These are phyloP conservation scores for Immersiella caudata DNA, from an alignment of 495 filamentous ascomycete genomes.

Conservation along the genomic window DNA sequence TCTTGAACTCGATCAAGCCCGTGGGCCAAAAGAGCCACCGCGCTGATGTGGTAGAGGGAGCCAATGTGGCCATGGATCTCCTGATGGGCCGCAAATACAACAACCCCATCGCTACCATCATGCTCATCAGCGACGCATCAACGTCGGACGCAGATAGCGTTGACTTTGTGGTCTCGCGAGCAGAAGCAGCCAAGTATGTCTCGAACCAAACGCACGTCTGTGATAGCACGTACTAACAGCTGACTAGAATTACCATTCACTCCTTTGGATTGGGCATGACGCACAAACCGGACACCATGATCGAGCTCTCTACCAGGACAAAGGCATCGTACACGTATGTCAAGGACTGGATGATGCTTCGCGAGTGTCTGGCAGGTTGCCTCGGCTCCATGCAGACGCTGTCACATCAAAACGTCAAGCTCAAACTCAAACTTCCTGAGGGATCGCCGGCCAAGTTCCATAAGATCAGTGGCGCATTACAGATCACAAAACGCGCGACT, in stretches of 20 bases:
- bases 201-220: no score
- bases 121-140: conserved; percentile 98
- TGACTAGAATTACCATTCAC: conserved; percentile 94
- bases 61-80: conserved; percentile 98
- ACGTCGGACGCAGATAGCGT: conserved; percentile 95
- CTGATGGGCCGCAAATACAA: conserved; percentile 97
- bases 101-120: conserved; percentile 94
- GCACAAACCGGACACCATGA: conserved; percentile 98
- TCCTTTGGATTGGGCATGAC: conserved; percentile 96
- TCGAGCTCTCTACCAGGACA: conserved; percentile 91
- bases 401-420: conserved; percentile 98
- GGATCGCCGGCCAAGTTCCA: conserved; percentile 97
- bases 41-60: conserved; percentile 95
- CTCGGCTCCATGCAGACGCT: conserved; percentile 90
- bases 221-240: no score
- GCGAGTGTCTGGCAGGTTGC: conserved; percentile 95
- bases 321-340: conserved; percentile 98
- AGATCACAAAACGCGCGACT: conserved; percentile 97
- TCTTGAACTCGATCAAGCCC: conserved; percentile 85
- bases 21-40: conserved; percentile 96
- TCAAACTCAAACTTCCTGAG: conserved; percentile 92
- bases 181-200: conserved; percentile 98
- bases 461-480: conserved; percentile 96
- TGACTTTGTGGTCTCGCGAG: conserved; percentile 97
- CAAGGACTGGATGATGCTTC: conserved; percentile 99